These are phyloP conservation scores for Trichosporon sp. DNA, from an alignment of 1,284 basidiomycete genomes.

Conservation along the genomic window DNA sequence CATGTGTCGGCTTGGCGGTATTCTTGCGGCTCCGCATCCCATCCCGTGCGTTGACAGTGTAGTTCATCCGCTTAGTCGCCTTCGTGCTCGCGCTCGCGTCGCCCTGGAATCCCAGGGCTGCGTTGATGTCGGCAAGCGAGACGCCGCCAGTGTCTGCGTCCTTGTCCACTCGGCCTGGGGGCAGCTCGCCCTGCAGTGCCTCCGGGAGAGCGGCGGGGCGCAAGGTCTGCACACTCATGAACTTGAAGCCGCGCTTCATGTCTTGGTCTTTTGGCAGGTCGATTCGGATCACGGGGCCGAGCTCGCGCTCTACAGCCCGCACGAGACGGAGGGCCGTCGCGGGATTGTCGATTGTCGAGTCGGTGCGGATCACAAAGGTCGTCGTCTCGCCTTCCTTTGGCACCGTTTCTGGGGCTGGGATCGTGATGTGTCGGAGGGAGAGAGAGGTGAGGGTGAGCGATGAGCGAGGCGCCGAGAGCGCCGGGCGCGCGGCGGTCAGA, in stretches of 20 bases:
- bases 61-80: constrained; percentile 9
- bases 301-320: constrained; percentile 27
- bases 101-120: neutral
- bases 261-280: constrained; percentile 25
- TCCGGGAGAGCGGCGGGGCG: constrained; percentile 24
- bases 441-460: neutral
- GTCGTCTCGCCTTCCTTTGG: constrained; percentile 16
- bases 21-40: neutral
- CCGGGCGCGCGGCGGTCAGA: neutral
- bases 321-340: constrained; percentile 29
- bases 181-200: constrained; percentile 28
- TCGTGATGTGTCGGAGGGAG: constrained; percentile 13
- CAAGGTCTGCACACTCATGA: constrained; percentile 24
- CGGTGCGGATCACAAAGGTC: constrained; percentile 19
- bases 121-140: constrained; percentile 3
- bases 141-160: neutral
- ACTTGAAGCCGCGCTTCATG: constrained; percentile 11
- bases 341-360: constrained; percentile 19
- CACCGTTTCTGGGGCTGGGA: constrained; percentile 26
- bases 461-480: neutral
- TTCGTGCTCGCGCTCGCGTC: neutral
- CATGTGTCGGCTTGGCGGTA: neutral
- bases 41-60: constrained; percentile 16
- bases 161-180: constrained; percentile 15
- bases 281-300: constrained; percentile 25